Evolutionary conservation across 768 basidiomycete genomes (phyloP).

Genomic region (Suillus occidentalis): DNA sequence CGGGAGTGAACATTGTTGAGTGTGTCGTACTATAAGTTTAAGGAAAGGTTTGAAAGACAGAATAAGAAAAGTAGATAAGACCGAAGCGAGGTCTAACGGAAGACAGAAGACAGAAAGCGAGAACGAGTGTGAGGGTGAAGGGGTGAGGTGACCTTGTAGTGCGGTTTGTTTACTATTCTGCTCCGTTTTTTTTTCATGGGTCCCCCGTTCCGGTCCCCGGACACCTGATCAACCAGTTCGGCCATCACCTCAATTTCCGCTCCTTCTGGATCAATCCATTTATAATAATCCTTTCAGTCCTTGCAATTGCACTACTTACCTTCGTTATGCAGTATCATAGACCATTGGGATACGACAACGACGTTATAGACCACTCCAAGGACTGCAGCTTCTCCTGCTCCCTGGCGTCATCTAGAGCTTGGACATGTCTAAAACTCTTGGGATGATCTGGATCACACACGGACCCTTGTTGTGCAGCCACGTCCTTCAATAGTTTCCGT

Average conservation of each 20-base stretch:
- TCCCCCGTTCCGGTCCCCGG: not conserved
- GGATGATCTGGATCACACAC: no score
- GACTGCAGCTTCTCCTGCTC: no score
- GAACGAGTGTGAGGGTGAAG: not conserved
- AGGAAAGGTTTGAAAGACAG: slow-evolving; percentile 3
- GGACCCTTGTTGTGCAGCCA: no score
- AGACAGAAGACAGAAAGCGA: not conserved
- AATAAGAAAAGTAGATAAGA: not conserved
- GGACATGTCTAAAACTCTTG: no score
- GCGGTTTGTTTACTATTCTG: not conserved
- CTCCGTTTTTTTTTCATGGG: not conserved
- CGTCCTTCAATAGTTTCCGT: no score
- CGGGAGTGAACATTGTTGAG: slow-evolving; percentile 29
- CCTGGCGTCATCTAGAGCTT: no score
- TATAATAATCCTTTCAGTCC: no score
- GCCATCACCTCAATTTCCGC: not conserved
- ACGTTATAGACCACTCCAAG: no score
- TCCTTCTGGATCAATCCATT: no score
- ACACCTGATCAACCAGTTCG: not conserved
- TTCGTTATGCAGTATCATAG: no score
- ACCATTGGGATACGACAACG: no score
- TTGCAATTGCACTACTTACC: no score
- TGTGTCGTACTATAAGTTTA: not conserved
- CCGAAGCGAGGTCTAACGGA: not conserved
- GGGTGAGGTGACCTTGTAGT: not conserved